A percentile compares a stretch with the other conserved stretches of the same genome.
phyloP scores from a whole-genome alignment of 2,329 filamentous ascomycete species.

The Colletotrichum phormii region DNA sequence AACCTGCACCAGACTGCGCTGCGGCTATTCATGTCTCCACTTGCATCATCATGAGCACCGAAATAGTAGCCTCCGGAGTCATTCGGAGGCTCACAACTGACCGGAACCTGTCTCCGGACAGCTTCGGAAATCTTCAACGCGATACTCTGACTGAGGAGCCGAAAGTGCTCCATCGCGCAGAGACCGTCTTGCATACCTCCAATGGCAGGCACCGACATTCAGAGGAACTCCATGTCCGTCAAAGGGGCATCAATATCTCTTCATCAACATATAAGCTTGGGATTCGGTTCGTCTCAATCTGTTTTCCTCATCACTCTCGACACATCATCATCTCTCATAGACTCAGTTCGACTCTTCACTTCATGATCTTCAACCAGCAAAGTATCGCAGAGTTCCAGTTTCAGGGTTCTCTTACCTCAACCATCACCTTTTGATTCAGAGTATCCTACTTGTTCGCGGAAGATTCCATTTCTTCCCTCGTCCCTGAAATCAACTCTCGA shows the following conservation, averaged over 20 bases:
- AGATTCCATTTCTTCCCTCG: background rate
- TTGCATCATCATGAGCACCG: background rate
- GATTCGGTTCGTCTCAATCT: background rate
- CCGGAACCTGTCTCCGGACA: background rate
- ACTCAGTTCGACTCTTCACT: slow-evolving; percentile 6
- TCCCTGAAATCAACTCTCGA: background rate
- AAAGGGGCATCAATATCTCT: background rate
- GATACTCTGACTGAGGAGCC: background rate
- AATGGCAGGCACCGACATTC: background rate
- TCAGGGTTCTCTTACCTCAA: background rate
- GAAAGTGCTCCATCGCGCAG: background rate
- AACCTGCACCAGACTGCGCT: background rate
- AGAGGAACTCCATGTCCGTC: background rate
- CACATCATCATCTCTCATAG: background rate
- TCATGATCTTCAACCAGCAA: slow-evolving; percentile 5
- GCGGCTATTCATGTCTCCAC: background rate
- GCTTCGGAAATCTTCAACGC: background rate
- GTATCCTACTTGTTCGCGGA: background rate
- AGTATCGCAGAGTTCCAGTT: slow-evolving; percentile 5
- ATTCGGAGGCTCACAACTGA: slow-evolving; percentile 1
- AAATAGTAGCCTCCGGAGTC: slow-evolving; percentile 12
- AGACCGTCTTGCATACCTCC: background rate
- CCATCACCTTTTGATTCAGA: slow-evolving; percentile 3
- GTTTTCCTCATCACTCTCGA: background rate
- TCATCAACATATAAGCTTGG: background rate